These are phyloP conservation scores for Agarophyton chilense DNA, from an alignment of 23 red algal genomes.

Conservation along the genomic window DNA sequence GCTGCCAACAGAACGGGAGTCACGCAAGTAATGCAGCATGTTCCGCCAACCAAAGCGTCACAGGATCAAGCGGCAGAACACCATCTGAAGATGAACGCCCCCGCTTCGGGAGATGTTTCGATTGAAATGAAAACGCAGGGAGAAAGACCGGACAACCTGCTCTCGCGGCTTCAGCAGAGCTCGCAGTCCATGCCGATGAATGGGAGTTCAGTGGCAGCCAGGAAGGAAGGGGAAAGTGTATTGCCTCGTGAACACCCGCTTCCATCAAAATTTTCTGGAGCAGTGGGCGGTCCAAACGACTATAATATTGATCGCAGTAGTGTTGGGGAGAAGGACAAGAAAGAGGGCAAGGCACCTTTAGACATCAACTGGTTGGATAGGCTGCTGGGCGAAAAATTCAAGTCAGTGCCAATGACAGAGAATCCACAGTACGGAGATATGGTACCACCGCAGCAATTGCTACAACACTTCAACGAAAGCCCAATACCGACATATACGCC, in stretches of 20 bases:
- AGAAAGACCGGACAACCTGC: too few relatives aligned
- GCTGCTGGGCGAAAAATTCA: background rate
- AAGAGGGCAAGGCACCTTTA: background rate
- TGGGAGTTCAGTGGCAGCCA: background rate
- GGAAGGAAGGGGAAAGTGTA: background rate
- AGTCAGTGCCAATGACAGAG: constrained; percentile 8
- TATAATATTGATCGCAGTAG: background rate
- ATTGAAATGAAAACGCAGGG: background rate
- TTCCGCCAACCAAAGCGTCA: background rate
- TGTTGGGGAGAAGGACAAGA: background rate
- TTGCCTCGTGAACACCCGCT: background rate
- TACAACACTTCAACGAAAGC: constrained; percentile 6
- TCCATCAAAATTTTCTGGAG: background rate
- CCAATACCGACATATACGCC: background rate
- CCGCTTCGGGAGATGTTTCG: background rate
- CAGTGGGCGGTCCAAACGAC: background rate
- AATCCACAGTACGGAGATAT: constrained; percentile 14
- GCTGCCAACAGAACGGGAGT: background rate
- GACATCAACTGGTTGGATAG: background rate
- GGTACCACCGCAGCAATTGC: background rate
- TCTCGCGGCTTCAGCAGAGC: background rate
- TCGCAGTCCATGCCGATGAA: background rate
- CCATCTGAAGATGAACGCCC: background rate
- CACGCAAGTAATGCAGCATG: background rate
- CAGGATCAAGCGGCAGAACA: background rate